Evolutionary conservation across 2,329 filamentous ascomycete genomes (phyloP).

Genomic region (Curvularia sp.): DNA sequence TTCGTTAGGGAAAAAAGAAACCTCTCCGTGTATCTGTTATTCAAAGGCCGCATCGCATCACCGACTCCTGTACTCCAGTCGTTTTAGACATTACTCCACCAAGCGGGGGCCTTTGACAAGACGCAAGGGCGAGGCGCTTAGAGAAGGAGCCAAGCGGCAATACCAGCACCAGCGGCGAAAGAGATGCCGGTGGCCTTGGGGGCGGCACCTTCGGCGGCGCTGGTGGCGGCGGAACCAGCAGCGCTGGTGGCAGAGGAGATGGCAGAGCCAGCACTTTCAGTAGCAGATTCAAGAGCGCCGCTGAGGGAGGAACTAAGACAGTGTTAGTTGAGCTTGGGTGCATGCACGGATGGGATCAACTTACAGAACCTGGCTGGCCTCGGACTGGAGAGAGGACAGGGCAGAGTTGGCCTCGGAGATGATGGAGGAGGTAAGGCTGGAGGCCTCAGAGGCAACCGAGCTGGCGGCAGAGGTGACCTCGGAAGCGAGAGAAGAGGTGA

Average conservation of each 20-base stretch:
- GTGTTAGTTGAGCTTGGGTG: neutral
- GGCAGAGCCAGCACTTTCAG: slow-evolving; percentile 18
- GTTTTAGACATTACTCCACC: slow-evolving; percentile 47
- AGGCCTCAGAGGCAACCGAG: slow-evolving; percentile 6
- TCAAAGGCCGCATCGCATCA: slow-evolving; percentile 32
- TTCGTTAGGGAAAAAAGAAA: slow-evolving; percentile 26
- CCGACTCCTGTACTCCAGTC: slow-evolving; percentile 17
- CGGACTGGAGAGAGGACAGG: slow-evolving; percentile 20
- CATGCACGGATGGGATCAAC: neutral
- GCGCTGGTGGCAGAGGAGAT: slow-evolving; percentile 20
- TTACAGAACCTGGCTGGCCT: slow-evolving; percentile 3
- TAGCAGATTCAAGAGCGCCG: slow-evolving; percentile 13
- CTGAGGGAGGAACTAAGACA: neutral
- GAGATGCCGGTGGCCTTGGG: slow-evolving; percentile 48
- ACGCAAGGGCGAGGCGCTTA: slow-evolving; percentile 34
- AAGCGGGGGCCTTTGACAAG: slow-evolving; percentile 29
- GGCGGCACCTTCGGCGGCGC: slow-evolving; percentile 25
- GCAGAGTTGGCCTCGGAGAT: slow-evolving; percentile 16
- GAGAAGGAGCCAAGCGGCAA: slow-evolving; percentile 48
- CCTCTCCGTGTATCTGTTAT: slow-evolving; percentile 27
- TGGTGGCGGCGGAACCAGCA: slow-evolving; percentile 18
- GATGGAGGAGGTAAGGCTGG: slow-evolving; percentile 19
- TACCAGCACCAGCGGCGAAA: slow-evolving; percentile 46
- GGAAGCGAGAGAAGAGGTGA: slow-evolving; percentile 8
- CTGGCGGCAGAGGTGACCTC: slow-evolving; percentile 11